phyloP scores from a whole-genome alignment of 805 yeast genomes.

The Saccharomycopsis sp. region DNA sequence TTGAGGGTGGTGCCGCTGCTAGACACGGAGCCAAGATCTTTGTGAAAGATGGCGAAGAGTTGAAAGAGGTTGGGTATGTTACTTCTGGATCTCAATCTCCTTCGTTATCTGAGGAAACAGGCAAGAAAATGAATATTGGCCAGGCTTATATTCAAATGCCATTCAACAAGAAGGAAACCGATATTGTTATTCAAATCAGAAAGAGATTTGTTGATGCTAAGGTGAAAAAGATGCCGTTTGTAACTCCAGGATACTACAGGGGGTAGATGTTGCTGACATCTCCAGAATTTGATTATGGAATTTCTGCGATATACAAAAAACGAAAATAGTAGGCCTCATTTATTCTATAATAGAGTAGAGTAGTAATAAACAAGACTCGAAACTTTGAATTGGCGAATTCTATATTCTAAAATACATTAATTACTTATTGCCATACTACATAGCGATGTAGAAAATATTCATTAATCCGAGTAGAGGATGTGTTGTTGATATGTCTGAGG shows the following conservation, averaged over 20 bases:
- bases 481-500: too few species aligned
- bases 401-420: too few species aligned
- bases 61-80: conserved; percentile 45
- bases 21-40: conserved; percentile 69
- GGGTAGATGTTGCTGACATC: too few species aligned
- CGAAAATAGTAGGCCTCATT: too few species aligned
- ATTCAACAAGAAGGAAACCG: conserved; percentile 66
- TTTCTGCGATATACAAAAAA: too few species aligned
- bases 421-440: too few species aligned
- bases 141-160: conserved; percentile 81
- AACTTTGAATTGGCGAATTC: too few species aligned
- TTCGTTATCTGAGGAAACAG: conserved; percentile 48
- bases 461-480: too few species aligned
- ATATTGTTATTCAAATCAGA: conserved; percentile 68
- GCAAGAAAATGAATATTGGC: conserved; percentile 60
- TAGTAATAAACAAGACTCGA: too few species aligned
- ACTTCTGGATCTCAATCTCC: conserved; percentile 64
- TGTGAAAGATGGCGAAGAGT: conserved; percentile 33
- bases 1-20: conserved; percentile 85
- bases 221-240: conserved; percentile 82
- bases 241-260: conserved; percentile 65
- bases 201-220: conserved; percentile 73
- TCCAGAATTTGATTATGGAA: too few species aligned
- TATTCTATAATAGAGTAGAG: too few species aligned
- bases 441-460: too few species aligned